These are phyloP conservation scores for Coemansia sp. DNA, from an alignment of 192 early-diverging fungal species.

Conservation along the genomic window DNA sequence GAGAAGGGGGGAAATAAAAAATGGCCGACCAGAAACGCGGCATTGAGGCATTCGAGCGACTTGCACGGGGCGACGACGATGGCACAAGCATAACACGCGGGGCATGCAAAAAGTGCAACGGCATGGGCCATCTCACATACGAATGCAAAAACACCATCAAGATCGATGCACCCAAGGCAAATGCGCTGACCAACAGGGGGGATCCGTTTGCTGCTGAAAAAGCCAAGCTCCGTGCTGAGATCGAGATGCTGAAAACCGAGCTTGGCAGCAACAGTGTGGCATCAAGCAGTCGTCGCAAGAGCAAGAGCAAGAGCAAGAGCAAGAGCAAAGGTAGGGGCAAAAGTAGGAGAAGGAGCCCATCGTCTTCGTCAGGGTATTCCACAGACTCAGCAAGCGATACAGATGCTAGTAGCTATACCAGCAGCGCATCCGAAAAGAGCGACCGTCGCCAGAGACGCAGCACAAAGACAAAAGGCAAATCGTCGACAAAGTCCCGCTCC, in stretches of 20 bases:
- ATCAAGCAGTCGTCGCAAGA: neutral
- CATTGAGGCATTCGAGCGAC: conserved; percentile 52
- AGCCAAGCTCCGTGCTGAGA: conserved; percentile 35
- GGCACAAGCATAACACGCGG: conserved; percentile 23
- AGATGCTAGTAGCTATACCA: neutral
- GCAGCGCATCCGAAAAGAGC: neutral
- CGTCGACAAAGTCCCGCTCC: neutral
- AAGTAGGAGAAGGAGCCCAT: conserved; percentile 3
- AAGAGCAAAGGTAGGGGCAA: neutral
- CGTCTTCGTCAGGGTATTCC: neutral
- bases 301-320: neutral
- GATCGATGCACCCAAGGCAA: conserved; percentile 20
- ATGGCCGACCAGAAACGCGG: conserved; percentile 44
- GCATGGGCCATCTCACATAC: conserved; percentile 53
- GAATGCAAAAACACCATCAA: conserved; percentile 54
- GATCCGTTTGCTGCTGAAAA: conserved; percentile 48
- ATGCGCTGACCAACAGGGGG: conserved; percentile 1
- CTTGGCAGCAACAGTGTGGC: neutral
- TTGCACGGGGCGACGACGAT: conserved; percentile 32
- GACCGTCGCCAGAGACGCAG: neutral
- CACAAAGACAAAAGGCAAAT: neutral
- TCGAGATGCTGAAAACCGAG: conserved; percentile 25
- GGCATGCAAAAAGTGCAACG: conserved; percentile 53
- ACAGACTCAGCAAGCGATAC: neutral
- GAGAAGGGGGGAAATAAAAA: no score